Evolutionary conservation across 2,329 filamentous ascomycete species (phyloP).

Genomic region (Claviceps africana): DNA sequence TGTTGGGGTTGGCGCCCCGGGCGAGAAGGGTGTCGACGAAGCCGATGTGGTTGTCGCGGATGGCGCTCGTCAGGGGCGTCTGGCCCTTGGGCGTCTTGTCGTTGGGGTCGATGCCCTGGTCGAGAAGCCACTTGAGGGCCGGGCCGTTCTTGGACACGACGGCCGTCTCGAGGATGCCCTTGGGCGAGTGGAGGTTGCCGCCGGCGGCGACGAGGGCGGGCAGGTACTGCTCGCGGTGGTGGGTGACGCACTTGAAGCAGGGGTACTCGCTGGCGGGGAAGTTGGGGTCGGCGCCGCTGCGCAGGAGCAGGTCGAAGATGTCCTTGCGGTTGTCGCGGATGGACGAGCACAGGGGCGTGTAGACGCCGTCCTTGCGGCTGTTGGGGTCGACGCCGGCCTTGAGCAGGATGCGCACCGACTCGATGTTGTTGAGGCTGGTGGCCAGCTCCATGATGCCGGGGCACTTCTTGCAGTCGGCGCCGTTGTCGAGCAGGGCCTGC

Average conservation of each 20-base stretch:
- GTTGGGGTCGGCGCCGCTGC: conserved; percentile 48
- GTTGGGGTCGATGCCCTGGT: conserved; percentile 46
- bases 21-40: conserved; percentile 44
- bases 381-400: conserved; percentile 47
- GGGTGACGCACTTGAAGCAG: conserved; percentile 54
- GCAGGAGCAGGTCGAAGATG: conserved; percentile 45
- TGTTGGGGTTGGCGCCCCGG: conserved; percentile 45
- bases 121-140: conserved; percentile 45
- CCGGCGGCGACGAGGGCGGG: conserved; percentile 46
- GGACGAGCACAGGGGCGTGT: conserved; percentile 53
- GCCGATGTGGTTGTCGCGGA: conserved; percentile 43
- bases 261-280: conserved; percentile 49
- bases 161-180: conserved; percentile 52
- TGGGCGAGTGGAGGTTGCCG: conserved; percentile 42
- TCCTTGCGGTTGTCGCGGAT: conserved; percentile 52
- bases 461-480: conserved; percentile 44
- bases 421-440: conserved; percentile 47
- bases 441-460: conserved; percentile 53
- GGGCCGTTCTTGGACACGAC: conserved; percentile 48
- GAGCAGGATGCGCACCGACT: conserved; percentile 43
- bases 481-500: conserved; percentile 41
- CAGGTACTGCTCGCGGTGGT: conserved; percentile 47
- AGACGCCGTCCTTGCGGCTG: conserved; percentile 48
- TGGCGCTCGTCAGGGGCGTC: conserved; percentile 52
- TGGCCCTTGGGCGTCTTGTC: conserved; percentile 41